Conservation (phyloP, 176 grass and related monocot species). For the Dactylis glomerata region DNA sequence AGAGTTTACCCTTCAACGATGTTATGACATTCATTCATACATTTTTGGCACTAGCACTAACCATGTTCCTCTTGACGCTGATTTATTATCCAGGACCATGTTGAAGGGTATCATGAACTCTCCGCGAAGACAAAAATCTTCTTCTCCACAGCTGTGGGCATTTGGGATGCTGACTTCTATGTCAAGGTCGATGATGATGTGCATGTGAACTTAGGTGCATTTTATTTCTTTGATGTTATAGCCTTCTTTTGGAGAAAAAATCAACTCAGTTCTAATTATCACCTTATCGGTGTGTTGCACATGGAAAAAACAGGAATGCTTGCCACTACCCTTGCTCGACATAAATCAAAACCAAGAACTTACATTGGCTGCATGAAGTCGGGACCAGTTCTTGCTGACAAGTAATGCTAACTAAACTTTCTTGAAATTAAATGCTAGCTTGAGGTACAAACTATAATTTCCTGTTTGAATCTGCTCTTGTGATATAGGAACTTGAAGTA, state of each 20-base stretch:
- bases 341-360: slow-evolving; percentile 90
- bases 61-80: neutral
- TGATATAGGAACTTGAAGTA: slow-evolving; percentile 83
- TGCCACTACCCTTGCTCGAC: slow-evolving; percentile 73
- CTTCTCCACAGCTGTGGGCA: slow-evolving; percentile 80
- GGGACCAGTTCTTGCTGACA: slow-evolving; percentile 89
- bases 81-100: slow-evolving; percentile 61
- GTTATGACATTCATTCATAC: neutral
- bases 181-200: slow-evolving; percentile 99
- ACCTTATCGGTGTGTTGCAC: neutral
- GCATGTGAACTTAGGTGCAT: slow-evolving; percentile 94
- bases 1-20: slow-evolving; percentile 8
- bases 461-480: slow-evolving; percentile 14
- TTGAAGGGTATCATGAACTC: slow-evolving; percentile 97
- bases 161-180: slow-evolving; percentile 95
- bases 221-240: slow-evolving; percentile 6
- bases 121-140: slow-evolving; percentile 98
- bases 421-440: slow-evolving; percentile 7
- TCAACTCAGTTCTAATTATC: neutral
- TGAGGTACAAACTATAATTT: neutral
- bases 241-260: neutral
- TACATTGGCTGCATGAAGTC: slow-evolving; percentile 99
- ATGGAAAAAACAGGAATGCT: slow-evolving; percentile 71
- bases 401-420: slow-evolving; percentile 50
- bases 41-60: slow-evolving; percentile 20